phyloP scores from a whole-genome alignment of 2,329 filamentous ascomycete species.

The Leptodontidium sp. region DNA sequence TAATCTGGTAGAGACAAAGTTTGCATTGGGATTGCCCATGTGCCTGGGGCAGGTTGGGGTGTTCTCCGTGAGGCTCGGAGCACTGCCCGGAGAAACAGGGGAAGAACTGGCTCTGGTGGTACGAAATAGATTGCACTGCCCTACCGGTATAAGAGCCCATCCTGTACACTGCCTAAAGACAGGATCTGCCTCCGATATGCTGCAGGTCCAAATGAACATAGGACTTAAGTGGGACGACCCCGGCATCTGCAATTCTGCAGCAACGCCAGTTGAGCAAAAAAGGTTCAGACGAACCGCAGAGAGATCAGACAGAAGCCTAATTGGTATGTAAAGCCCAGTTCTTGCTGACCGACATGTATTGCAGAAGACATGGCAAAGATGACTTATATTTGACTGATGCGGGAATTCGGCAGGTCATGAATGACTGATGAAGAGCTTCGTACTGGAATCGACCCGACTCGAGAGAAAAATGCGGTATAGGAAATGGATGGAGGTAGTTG shows the following conservation, averaged over 20 bases:
- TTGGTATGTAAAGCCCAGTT: not conserved
- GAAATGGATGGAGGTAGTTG: not conserved
- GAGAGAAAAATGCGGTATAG: not conserved
- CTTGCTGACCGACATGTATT: not conserved
- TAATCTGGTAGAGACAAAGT: not conserved
- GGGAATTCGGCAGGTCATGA: not conserved
- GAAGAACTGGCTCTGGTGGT: not conserved
- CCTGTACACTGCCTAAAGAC: not conserved
- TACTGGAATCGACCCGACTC: not conserved
- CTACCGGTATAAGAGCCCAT: not conserved
- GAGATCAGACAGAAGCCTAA: not conserved
- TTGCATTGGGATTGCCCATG: not conserved
- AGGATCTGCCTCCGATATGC: not conserved
- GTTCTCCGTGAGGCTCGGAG: not conserved
- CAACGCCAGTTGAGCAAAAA: not conserved
- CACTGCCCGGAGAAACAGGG: not conserved
- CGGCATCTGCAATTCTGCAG: not conserved
- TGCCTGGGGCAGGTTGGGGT: not conserved
- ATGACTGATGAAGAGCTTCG: not conserved
- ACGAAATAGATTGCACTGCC: not conserved
- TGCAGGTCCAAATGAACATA: not conserved
- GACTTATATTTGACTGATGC: not conserved
- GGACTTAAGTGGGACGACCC: not conserved
- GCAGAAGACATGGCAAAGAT: not conserved
- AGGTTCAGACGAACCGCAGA: not conserved